phyloP scores from a whole-genome alignment of 2,329 filamentous ascomycete genomes.

The Epichloe gansuensis region DNA sequence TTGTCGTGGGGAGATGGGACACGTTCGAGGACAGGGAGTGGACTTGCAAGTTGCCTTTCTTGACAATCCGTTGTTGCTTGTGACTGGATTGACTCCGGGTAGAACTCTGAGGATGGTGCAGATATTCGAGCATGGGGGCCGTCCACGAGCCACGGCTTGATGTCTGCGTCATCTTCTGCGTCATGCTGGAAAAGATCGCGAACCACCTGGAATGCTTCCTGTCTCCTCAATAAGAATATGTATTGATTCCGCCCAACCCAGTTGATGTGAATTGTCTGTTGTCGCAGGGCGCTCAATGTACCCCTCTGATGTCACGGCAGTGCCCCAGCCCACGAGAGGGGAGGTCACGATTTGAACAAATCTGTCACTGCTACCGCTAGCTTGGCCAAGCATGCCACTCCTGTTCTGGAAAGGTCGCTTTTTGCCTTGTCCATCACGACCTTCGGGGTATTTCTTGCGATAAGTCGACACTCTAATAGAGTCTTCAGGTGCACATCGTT shows the following conservation, averaged over 20 bases:
- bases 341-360: not conserved
- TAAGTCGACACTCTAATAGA: not conserved
- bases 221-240: slow-evolving; percentile 35
- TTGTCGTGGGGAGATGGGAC: not conserved
- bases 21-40: not conserved
- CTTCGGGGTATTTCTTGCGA: not conserved
- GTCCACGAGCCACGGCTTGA: slow-evolving; percentile 13
- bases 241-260: slow-evolving; percentile 23
- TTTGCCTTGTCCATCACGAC: not conserved
- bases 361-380: not conserved
- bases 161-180: slow-evolving; percentile 22
- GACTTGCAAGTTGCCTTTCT: not conserved
- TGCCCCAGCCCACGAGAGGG: slow-evolving; percentile 2
- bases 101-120: not conserved
- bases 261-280: not conserved
- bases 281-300: slow-evolving; percentile 1
- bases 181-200: slow-evolving; percentile 26
- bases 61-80: not conserved
- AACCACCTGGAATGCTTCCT: slow-evolving; percentile 33
- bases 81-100: not conserved
- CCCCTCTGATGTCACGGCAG: not conserved
- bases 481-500: not conserved
- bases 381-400: not conserved
- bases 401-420: not conserved
- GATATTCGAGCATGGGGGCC: slow-evolving; percentile 6